These are phyloP conservation scores for Leptodontidium sp. DNA, from an alignment of 2,329 filamentous ascomycete species.

Conservation along the genomic window DNA sequence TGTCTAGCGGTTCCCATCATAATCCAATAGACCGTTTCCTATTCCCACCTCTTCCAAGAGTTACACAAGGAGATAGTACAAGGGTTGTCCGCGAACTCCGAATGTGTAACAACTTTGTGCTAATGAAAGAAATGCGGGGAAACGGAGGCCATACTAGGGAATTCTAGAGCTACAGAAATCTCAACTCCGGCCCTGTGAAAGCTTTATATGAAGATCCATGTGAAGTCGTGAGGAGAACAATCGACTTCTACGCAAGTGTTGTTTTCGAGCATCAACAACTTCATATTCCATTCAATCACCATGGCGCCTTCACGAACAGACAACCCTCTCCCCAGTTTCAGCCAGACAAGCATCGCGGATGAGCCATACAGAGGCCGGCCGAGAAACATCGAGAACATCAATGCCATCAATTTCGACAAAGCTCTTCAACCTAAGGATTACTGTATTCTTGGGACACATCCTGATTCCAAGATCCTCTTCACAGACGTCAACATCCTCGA, in stretches of 20 bases:
- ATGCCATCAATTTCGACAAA: constrained; percentile 32
- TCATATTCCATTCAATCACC: not conserved
- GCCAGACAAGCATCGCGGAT: not conserved
- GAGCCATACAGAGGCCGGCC: constrained; percentile 31
- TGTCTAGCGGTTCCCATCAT: too few species aligned
- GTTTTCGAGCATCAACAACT: too few species aligned
- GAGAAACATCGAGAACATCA: constrained; percentile 33
- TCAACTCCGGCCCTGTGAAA: too few species aligned
- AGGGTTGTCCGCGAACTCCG: not conserved
- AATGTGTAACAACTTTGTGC: not conserved
- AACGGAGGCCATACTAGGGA: not conserved
- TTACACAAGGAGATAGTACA: too few species aligned
- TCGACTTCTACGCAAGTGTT: too few species aligned
- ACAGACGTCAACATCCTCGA: constrained; percentile 47
- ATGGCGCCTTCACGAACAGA: constrained; percentile 31
- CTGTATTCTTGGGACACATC: constrained; percentile 35
- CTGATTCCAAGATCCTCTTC: constrained; percentile 44
- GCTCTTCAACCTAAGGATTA: constrained; percentile 34
- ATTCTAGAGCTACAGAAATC: too few species aligned
- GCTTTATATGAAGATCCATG: too few species aligned
- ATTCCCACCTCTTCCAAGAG: too few species aligned
- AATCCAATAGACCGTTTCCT: too few species aligned
- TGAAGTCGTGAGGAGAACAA: too few species aligned
- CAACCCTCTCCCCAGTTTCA: constrained; percentile 27
- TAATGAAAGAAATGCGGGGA: not conserved